Conservation (phyloP, 2,329 filamentous ascomycete genomes). For the Colletotrichum sp. region DNA sequence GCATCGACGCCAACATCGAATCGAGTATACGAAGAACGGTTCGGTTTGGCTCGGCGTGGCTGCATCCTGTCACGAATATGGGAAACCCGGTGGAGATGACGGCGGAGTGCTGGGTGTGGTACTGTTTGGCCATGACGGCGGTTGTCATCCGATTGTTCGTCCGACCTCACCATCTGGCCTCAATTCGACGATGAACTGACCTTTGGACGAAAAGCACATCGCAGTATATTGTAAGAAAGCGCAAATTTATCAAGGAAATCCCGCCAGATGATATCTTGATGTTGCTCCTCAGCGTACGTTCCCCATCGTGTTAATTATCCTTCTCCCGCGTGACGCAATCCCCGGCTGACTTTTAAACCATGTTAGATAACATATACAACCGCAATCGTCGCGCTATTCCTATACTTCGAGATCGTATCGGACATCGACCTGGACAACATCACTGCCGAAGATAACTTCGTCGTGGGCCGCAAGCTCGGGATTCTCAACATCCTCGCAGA, state of each 20-base stretch:
- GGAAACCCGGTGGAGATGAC: neutral
- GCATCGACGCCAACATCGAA: neutral
- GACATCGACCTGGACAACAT: neutral
- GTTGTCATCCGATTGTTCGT: conserved; percentile 10
- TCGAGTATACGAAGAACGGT: neutral
- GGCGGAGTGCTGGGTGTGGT: conserved; percentile 17
- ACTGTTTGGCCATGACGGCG: neutral
- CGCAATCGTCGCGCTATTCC: neutral
- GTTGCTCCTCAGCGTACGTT: neutral
- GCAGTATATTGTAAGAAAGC: conserved; percentile 8
- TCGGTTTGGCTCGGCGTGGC: neutral
- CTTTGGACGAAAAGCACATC: neutral
- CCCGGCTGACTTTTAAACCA: neutral
- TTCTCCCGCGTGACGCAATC: neutral
- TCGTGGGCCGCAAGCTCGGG: neutral
- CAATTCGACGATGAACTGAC: neutral
- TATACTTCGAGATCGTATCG: neutral
- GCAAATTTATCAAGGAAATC: conserved; percentile 4
- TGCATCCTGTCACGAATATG: neutral
- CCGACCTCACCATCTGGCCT: neutral
- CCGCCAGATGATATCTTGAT: conserved; percentile 14
- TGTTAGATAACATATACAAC: conserved; percentile 1
- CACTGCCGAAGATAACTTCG: neutral
- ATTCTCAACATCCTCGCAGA: conserved; percentile 9
- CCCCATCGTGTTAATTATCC: neutral